A percentile compares a stretch with the other conserved stretches of the same genome.
Evolutionary conservation across 2,329 filamentous ascomycete genomes (phyloP).

Genomic region (Colletotrichum truncatum): DNA sequence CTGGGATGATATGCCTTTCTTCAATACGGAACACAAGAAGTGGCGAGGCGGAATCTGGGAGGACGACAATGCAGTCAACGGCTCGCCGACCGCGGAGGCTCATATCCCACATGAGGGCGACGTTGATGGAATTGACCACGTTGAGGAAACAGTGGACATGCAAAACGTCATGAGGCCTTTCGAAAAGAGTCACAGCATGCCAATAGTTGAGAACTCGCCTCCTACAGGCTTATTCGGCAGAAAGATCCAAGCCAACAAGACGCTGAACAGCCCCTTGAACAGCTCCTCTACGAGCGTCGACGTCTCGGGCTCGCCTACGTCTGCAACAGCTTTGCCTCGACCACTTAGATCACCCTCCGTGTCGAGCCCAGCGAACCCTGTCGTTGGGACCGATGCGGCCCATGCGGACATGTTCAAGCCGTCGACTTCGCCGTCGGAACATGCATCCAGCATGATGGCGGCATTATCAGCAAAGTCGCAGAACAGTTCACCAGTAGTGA

Average conservation of each 20-base stretch:
- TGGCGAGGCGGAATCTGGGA: constrained; percentile 88
- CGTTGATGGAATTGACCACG: constrained; percentile 54
- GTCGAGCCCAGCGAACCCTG: constrained; percentile 68
- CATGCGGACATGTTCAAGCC: constrained; percentile 72
- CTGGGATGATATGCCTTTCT: constrained; percentile 96
- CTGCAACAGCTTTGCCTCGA: constrained; percentile 38
- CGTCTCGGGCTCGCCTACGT: constrained; percentile 44
- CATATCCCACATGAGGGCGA: constrained; percentile 55
- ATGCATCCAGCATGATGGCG: constrained; percentile 73
- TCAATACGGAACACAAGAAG: constrained; percentile 78
- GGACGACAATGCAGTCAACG: constrained; percentile 58
- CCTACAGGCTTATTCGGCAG: constrained; percentile 59
- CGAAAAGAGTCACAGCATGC: constrained; percentile 66
- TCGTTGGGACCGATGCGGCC: constrained; percentile 72
- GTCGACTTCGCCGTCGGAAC: constrained; percentile 63
- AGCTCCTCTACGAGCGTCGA: constrained; percentile 60
- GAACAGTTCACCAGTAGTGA: constrained; percentile 59
- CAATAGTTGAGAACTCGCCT: constrained; percentile 49
- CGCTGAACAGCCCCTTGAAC: constrained; percentile 40
- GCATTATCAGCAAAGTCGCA: constrained; percentile 72
- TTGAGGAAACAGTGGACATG: constrained; percentile 51
- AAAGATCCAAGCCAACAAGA: constrained; percentile 51
- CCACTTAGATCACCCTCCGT: constrained; percentile 65
- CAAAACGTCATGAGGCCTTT: constrained; percentile 52
- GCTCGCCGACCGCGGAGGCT: constrained; percentile 46